phyloP scores from a whole-genome alignment of 2,329 filamentous ascomycete genomes.

The Calonectria montana region DNA sequence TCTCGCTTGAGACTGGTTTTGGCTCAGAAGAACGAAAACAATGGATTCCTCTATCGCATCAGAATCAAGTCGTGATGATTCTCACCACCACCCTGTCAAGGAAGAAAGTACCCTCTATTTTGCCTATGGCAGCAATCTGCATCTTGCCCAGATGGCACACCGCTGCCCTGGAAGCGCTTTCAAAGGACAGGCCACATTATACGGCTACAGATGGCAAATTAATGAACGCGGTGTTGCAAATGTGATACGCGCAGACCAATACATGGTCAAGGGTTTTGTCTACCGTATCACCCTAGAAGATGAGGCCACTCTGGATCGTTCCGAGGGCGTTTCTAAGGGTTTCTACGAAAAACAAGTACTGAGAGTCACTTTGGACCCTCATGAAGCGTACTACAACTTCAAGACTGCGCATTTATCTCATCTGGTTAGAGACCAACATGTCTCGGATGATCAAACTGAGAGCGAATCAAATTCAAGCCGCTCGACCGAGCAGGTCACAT shows the following conservation, averaged over 20 bases:
- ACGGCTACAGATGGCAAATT: not conserved
- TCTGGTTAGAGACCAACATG: not conserved
- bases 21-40: not conserved
- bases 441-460: not conserved
- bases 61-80: not conserved
- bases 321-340: not conserved
- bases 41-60: not conserved
- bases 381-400: not conserved
- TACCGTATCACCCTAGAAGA: not conserved
- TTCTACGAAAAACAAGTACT: not conserved
- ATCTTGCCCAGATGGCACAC: not conserved
- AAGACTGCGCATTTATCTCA: not conserved
- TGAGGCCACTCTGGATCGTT: not conserved
- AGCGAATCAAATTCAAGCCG: not conserved
- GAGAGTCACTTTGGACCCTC: not conserved
- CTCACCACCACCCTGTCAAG: not conserved
- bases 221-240: not conserved
- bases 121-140: not conserved
- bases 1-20: not conserved
- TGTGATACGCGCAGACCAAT: not conserved
- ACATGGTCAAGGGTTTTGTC: not conserved
- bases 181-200: not conserved
- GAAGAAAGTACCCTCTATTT: not conserved
- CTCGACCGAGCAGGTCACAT: not conserved
- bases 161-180: not conserved